These are phyloP conservation scores for Russula sp. DNA, from an alignment of 768 basidiomycete species.

Conservation along the genomic window DNA sequence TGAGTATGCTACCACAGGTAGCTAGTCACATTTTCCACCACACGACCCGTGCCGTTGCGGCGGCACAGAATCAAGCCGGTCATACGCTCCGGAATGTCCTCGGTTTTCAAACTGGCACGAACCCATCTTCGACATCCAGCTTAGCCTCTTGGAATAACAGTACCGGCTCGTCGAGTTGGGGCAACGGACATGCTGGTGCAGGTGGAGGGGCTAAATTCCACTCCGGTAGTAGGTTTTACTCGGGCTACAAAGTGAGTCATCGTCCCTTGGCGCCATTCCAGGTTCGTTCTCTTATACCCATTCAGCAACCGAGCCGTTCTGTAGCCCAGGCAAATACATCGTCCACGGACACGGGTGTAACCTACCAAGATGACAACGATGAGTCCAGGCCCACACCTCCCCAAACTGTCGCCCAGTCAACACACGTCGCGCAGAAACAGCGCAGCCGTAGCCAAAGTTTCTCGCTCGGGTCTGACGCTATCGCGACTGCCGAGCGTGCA, in stretches of 20 bases:
- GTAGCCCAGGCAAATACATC: conserved; percentile 69
- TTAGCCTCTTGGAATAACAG: conserved; percentile 43
- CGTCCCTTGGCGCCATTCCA: background rate
- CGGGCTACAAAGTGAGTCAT: conserved; percentile 59
- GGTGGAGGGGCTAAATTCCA: conserved; percentile 67
- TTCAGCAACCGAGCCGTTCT: conserved; percentile 64
- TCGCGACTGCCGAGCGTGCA: conserved; percentile 42
- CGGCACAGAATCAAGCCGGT: conserved; percentile 66
- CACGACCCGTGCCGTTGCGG: conserved; percentile 70
- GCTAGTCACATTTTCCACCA: conserved; percentile 74
- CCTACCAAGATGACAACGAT: conserved; percentile 57
- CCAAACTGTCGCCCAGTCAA: conserved; percentile 33
- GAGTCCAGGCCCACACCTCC: conserved; percentile 40
- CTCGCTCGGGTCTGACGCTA: conserved; percentile 46
- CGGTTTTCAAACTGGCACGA: conserved; percentile 57
- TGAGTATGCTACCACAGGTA: conserved; percentile 75
- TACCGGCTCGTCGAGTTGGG: conserved; percentile 51
- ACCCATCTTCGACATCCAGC: conserved; percentile 40
- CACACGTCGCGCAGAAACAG: conserved; percentile 34
- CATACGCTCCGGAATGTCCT: conserved; percentile 75
- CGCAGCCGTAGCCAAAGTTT: conserved; percentile 62
- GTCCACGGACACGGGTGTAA: conserved; percentile 48
- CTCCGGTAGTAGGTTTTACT: conserved; percentile 67
- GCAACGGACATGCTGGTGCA: conserved; percentile 58
- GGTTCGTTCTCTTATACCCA: background rate